Evolutionary conservation across 2,329 filamentous ascomycete species (phyloP).

Genomic region (Colletotrichum salicis): DNA sequence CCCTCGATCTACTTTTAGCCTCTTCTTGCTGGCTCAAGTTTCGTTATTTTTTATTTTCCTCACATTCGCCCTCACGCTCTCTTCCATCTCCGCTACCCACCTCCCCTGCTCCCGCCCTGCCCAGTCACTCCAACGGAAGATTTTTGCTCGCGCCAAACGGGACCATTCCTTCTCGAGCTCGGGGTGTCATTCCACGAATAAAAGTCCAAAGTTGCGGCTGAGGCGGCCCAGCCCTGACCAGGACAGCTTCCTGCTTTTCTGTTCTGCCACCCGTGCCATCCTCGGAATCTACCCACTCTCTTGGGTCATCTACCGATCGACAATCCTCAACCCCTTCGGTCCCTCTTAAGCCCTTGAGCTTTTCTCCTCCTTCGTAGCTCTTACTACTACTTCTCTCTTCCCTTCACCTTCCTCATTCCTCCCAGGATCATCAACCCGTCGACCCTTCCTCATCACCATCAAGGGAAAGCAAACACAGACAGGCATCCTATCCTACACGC

Average conservation of each 20-base stretch:
- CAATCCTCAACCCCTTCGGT: constrained; percentile 11
- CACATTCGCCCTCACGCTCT: neutral
- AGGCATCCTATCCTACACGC: neutral
- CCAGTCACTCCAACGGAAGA: constrained; percentile 23
- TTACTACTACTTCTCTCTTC: neutral
- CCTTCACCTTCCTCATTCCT: neutral
- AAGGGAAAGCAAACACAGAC: neutral
- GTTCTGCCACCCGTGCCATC: neutral
- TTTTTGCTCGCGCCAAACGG: constrained; percentile 20
- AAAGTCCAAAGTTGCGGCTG: constrained; percentile 19
- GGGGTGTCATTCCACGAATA: constrained; percentile 34
- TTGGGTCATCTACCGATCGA: constrained; percentile 23
- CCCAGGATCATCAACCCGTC: neutral
- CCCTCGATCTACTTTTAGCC: constrained; percentile 30
- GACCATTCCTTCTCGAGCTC: constrained; percentile 21
- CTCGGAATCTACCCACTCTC: neutral
- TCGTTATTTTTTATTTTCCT: neutral
- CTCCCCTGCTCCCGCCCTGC: neutral
- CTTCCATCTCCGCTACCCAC: neutral
- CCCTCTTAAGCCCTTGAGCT: constrained; percentile 28
- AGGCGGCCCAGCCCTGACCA: constrained; percentile 30
- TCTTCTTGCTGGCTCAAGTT: constrained; percentile 1
- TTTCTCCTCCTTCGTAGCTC: constrained; percentile 2
- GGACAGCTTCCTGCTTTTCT: neutral
- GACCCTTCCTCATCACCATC: neutral